Evolutionary conservation across 257 asterid genomes (phyloP).

Genomic region (Fraxinus quadrangulata): DNA sequence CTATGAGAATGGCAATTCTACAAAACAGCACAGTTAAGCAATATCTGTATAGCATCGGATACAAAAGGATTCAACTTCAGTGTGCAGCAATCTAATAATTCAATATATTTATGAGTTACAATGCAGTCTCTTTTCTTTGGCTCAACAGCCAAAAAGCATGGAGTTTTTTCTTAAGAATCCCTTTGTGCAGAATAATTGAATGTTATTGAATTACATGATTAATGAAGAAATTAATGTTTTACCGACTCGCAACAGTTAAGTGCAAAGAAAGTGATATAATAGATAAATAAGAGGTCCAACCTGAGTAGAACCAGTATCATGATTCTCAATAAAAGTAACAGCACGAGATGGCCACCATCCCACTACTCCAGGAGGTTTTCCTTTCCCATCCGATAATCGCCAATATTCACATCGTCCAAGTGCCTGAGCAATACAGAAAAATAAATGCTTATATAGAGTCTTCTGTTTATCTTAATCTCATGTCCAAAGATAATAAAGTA

Average conservation of each 20-base stretch:
- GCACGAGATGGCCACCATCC: conserved; percentile 99
- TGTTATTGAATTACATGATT: not conserved
- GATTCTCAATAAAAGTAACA: conserved; percentile 96
- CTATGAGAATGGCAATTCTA: not conserved
- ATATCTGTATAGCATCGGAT: not conserved
- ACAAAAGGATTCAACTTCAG: not conserved
- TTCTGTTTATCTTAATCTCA: conserved; percentile 13
- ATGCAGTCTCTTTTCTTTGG: not conserved
- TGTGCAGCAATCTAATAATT: not conserved
- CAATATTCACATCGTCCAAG: conserved; percentile 88
- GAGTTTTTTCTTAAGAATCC: not conserved
- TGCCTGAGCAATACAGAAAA: conserved; percentile 47
- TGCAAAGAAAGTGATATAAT: not conserved
- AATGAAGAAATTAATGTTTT: not conserved
- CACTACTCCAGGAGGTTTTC: conserved; percentile 94
- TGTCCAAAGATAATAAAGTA: not conserved
- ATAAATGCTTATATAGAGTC: not conserved
- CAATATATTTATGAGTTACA: not conserved
- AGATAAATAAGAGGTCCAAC: conserved; percentile 32
- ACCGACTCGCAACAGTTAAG: conserved; percentile 8
- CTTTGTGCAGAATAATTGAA: not conserved
- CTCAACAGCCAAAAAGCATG: not conserved
- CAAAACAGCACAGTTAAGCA: not conserved
- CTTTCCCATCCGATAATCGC: conserved; percentile 86
- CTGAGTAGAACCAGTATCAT: conserved; percentile 99